Conservation (phyloP, 495 filamentous ascomycete genomes). For the Podospora australis region DNA sequence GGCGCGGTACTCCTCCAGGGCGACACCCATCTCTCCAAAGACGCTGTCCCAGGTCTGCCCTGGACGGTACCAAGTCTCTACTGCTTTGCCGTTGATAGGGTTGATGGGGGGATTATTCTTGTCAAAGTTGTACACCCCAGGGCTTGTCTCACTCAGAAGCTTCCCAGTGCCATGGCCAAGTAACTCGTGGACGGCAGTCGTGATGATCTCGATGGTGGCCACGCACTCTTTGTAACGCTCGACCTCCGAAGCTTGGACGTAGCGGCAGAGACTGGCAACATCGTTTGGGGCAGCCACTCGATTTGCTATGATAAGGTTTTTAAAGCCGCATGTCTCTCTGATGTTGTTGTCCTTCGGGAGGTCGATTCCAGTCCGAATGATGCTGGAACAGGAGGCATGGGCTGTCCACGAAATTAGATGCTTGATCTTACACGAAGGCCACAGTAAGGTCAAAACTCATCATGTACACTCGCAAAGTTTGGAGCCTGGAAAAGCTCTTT, state of each 20-base stretch:
- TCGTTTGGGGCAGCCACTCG: slow-evolving; percentile 33
- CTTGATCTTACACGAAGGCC: neutral
- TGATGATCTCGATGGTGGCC: no score
- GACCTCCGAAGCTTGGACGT: no score
- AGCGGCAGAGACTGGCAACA: no score
- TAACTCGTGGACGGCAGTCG: slow-evolving; percentile 37
- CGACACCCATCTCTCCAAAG: slow-evolving; percentile 39
- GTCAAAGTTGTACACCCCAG: slow-evolving; percentile 44
- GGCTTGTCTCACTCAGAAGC: slow-evolving; percentile 24
- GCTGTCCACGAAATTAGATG: slow-evolving; percentile 15
- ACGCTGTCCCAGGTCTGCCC: slow-evolving; percentile 44
- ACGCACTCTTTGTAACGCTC: no score
- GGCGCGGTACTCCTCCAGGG: slow-evolving; percentile 45
- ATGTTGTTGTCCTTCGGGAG: slow-evolving; percentile 47
- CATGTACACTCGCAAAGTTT: slow-evolving; percentile 38
- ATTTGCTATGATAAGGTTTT: slow-evolving; percentile 45
- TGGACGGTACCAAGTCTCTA: slow-evolving; percentile 39
- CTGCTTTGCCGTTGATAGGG: slow-evolving; percentile 36
- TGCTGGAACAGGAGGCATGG: slow-evolving; percentile 39
- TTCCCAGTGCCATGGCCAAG: slow-evolving; percentile 41
- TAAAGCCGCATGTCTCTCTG: slow-evolving; percentile 38
- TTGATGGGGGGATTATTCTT: slow-evolving; percentile 33
- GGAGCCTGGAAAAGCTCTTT: slow-evolving; percentile 35
- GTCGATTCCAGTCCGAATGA: slow-evolving; percentile 37
- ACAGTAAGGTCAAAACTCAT: slow-evolving; percentile 16